Conservation (phyloP, 768 basidiomycete species). For the Fibroporia radiculosa region DNA sequence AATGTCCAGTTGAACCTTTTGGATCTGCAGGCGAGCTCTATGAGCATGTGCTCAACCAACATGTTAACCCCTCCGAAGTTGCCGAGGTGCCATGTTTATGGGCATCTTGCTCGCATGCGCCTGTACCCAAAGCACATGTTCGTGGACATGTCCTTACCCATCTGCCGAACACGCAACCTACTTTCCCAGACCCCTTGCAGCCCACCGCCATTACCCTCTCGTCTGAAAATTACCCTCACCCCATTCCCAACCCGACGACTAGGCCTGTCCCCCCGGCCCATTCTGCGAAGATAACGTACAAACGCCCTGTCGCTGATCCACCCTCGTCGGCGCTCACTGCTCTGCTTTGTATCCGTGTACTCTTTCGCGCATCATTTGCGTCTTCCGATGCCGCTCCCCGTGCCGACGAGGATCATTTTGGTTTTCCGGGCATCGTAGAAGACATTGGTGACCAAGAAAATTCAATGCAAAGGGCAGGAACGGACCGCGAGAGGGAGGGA, state of each 20-base stretch:
- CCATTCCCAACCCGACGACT: conserved; percentile 52
- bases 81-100: conserved; percentile 56
- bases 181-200: conserved; percentile 58
- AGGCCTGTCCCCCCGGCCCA: conserved; percentile 71
- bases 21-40: conserved; percentile 56
- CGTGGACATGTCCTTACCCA: conserved; percentile 73
- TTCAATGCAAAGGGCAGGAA: conserved; percentile 17
- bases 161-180: conserved; percentile 50
- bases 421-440: conserved; percentile 78
- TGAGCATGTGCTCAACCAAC: conserved; percentile 59
- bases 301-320: conserved; percentile 52
- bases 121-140: conserved; percentile 41
- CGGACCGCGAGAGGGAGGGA: conserved; percentile 51
- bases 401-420: conserved; percentile 79
- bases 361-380: conserved; percentile 76
- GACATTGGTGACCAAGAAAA: conserved; percentile 63
- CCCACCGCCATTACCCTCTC: conserved; percentile 70
- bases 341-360: conserved; percentile 72
- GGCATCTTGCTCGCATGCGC: conserved; percentile 52
- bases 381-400: conserved; percentile 60
- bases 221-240: conserved; percentile 43
- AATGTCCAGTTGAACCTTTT: conserved; percentile 43
- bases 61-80: conserved; percentile 35
- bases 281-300: conserved; percentile 49
- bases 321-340: conserved; percentile 73